These are phyloP conservation scores for Miscanthus lutarioriparius DNA, from an alignment of 176 grass and related monocot species.

Conservation along the genomic window DNA sequence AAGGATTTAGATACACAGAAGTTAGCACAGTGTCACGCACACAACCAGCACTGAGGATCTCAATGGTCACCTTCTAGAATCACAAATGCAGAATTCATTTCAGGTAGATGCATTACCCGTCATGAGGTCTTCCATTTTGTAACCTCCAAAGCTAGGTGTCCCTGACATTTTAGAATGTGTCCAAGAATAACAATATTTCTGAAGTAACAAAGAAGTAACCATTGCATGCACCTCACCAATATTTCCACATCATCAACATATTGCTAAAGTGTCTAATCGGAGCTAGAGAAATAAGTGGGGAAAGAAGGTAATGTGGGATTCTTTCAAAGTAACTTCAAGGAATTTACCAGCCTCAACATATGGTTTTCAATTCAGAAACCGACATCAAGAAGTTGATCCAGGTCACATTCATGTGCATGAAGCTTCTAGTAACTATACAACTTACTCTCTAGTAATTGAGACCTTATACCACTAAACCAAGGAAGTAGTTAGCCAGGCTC, in stretches of 20 bases:
- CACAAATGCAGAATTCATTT: too few relatives aligned
- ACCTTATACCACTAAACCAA: too few relatives aligned
- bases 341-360: conserved; percentile 15
- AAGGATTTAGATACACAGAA: not conserved
- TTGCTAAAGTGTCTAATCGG: conserved; percentile 22
- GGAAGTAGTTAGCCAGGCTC: too few relatives aligned
- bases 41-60: too few relatives aligned
- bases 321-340: conserved; percentile 29
- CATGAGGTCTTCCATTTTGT: too few relatives aligned
- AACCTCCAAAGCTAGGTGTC: too few relatives aligned
- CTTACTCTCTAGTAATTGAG: conserved; percentile 4
- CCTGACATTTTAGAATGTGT: too few relatives aligned
- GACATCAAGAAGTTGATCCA: conserved; percentile 19
- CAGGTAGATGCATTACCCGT: too few relatives aligned
- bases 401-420: conserved; percentile 31
- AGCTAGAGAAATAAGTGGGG: conserved; percentile 8
- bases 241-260: conserved; percentile 31
- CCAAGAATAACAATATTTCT: not conserved
- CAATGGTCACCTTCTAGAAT: too few relatives aligned
- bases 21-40: too few relatives aligned
- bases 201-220: conserved; percentile 35
- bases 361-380: conserved; percentile 40
- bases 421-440: conserved; percentile 28
- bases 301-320: conserved; percentile 41
- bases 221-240: conserved; percentile 30